A percentile compares a stretch with the other conserved stretches of the same genome.
Evolutionary conservation across 768 basidiomycete genomes (phyloP).

Genomic region (Russula sp.): DNA sequence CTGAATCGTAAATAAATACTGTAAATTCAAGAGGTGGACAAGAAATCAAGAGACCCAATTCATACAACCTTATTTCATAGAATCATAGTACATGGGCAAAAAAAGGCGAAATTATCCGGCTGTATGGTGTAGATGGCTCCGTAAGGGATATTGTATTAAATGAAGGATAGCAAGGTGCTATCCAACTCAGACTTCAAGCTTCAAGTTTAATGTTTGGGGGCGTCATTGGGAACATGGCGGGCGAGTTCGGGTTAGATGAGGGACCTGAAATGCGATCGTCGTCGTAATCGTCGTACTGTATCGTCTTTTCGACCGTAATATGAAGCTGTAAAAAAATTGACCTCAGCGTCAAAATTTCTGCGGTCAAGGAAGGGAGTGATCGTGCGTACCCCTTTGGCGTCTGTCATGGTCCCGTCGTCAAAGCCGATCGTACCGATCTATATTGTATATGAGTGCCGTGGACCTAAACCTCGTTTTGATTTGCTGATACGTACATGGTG

Average conservation of each 20-base stretch:
- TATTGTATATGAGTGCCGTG: background rate
- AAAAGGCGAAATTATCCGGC: background rate
- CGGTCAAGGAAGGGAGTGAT: background rate
- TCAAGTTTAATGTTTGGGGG: background rate
- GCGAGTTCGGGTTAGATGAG: background rate
- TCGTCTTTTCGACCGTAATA: constrained; percentile 29
- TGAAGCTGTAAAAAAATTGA: constrained; percentile 16
- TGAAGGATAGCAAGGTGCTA: background rate
- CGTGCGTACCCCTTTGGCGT: constrained; percentile 2
- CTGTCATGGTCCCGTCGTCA: background rate
- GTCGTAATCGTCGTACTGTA: constrained; percentile 22
- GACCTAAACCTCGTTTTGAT: too few species aligned
- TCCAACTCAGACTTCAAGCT: constrained; percentile 8
- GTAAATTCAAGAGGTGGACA: background rate
- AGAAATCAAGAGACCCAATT: background rate
- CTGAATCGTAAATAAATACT: background rate
- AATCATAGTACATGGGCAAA: background rate
- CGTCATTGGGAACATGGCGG: background rate
- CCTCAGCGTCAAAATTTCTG: background rate
- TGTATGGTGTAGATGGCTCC: background rate
- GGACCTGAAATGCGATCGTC: constrained; percentile 16
- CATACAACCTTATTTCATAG: background rate
- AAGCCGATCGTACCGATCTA: constrained; percentile 4
- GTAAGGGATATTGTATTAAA: too few species aligned
- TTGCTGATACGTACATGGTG: constrained; percentile 2